These are phyloP conservation scores for Cryptosporidium baileyi DNA, from an alignment of 169 alveolate species.

Conservation along the genomic window DNA sequence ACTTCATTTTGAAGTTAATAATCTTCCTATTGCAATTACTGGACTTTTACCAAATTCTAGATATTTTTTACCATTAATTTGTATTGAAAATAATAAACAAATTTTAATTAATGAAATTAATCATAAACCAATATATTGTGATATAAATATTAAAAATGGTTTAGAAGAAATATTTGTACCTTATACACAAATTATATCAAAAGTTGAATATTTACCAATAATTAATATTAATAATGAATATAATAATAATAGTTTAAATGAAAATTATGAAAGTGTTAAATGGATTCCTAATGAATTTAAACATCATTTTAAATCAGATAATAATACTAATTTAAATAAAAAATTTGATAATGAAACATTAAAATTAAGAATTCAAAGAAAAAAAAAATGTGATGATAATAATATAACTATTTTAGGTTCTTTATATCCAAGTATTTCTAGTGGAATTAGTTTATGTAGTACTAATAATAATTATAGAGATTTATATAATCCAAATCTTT, in stretches of 20 bases:
- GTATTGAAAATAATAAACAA: neutral
- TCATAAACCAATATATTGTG: neutral
- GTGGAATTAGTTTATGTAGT: slow-evolving; percentile 54
- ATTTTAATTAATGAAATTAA: too few species aligned
- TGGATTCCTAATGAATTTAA: slow-evolving; percentile 55
- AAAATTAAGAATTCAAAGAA: neutral
- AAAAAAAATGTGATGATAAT: neutral
- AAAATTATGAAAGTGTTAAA: slow-evolving; percentile 1
- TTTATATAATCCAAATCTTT: neutral
- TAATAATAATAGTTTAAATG: neutral
- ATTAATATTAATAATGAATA: neutral
- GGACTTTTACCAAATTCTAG: slow-evolving; percentile 43
- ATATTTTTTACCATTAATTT: slow-evolving; percentile 39
- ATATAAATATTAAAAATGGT: neutral
- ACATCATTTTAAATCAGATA: neutral
- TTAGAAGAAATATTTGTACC: slow-evolving; percentile 25
- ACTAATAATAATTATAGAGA: slow-evolving; percentile 26
- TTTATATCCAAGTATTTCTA: slow-evolving; percentile 13
- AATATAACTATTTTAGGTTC: slow-evolving; percentile 5
- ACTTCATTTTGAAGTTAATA: slow-evolving; percentile 1
- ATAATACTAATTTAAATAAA: neutral
- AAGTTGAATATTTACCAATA: slow-evolving; percentile 14
- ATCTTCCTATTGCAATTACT: slow-evolving; percentile 10
- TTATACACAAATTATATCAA: slow-evolving; percentile 31
- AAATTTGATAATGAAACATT: neutral